Evolutionary conservation across 805 yeast genomes (phyloP).

Genomic region (Candida tallmaniae): DNA sequence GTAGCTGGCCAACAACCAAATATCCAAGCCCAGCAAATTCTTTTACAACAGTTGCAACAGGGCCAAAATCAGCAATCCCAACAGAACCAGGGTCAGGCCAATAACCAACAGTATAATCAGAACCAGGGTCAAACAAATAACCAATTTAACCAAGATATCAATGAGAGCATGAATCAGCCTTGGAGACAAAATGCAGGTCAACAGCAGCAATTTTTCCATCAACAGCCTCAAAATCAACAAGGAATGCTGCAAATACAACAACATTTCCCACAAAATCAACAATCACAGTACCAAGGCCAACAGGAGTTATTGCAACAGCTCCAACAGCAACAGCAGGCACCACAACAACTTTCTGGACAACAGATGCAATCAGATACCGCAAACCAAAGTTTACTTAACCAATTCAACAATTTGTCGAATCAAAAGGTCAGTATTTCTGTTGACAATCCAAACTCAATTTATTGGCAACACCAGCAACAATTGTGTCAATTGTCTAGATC

Average conservation of each 20-base stretch:
- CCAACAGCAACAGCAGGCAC: conserved; percentile 11
- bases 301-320: background rate
- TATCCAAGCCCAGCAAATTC: conserved; percentile 39
- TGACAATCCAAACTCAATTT: conserved; percentile 40
- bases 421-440: conserved; percentile 19
- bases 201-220: conserved; percentile 1
- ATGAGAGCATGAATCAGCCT: conserved; percentile 14
- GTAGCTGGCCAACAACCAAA: conserved; percentile 29
- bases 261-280: too few relatives aligned
- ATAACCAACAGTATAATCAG: too few relatives aligned
- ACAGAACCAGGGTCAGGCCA: too few relatives aligned
- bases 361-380: conserved; percentile 21
- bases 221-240: too few relatives aligned
- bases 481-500: conserved; percentile 65
- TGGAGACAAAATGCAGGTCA: background rate
- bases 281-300: background rate
- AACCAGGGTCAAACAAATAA: too few relatives aligned
- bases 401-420: conserved; percentile 26
- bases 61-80: conserved; percentile 15
- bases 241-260: too few relatives aligned
- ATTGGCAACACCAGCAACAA: conserved; percentile 80
- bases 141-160: too few relatives aligned
- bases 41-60: conserved; percentile 40
- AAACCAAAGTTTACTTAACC: conserved; percentile 1
- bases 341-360: conserved; percentile 15